phyloP scores from a whole-genome alignment of 306 rosid genomes.

The Cucurbita maxima region DNA sequence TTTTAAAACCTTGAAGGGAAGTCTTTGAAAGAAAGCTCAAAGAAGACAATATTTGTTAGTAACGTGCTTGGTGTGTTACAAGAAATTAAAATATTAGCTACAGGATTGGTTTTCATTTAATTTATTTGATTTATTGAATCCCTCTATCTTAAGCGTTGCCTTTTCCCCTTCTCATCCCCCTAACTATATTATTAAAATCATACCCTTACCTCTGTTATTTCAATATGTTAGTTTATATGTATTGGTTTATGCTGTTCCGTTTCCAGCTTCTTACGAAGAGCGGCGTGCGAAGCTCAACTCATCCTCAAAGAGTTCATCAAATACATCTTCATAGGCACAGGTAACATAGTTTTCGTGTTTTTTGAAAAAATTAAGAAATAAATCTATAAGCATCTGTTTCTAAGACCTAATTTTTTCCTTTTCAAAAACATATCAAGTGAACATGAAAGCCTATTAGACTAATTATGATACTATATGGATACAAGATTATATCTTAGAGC shows the following conservation, averaged over 20 bases:
- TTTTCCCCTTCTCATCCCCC: not conserved
- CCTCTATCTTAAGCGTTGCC: not conserved
- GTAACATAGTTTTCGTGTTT: not conserved
- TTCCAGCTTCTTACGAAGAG: slow-evolving; percentile 73
- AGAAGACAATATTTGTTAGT: too few relatives aligned
- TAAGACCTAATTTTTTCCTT: too few relatives aligned
- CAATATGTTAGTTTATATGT: not conserved
- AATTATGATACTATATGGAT: not conserved
- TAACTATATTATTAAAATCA: not conserved
- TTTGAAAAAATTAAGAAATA: too few relatives aligned
- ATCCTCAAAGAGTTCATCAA: not conserved
- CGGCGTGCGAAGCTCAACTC: slow-evolving; percentile 48
- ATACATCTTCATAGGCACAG: not conserved
- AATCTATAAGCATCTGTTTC: too few relatives aligned
- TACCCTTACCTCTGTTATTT: not conserved
- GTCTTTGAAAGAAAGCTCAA: too few relatives aligned
- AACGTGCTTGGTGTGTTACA: too few relatives aligned
- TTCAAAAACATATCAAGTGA: too few relatives aligned
- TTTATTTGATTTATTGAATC: not conserved
- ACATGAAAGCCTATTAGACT: not conserved
- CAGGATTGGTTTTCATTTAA: not conserved
- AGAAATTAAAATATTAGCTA: not conserved
- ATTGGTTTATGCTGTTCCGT: not conserved
- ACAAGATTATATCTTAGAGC: not conserved
- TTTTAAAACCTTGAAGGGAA: too few relatives aligned